phyloP scores from a whole-genome alignment of 2,329 filamentous ascomycete species.

The Sporothrix mexicana region DNA sequence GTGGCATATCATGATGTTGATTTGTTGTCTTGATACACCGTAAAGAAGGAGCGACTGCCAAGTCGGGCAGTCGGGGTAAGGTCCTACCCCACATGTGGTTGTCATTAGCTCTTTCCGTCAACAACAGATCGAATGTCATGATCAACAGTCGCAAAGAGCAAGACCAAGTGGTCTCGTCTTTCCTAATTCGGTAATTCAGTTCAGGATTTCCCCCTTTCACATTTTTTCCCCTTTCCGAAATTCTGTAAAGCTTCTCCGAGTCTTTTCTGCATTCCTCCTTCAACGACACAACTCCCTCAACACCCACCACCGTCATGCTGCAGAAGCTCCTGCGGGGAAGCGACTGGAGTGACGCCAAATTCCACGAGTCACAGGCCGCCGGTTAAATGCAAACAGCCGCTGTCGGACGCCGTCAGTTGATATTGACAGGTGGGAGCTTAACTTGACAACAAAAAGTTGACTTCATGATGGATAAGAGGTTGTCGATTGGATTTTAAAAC shows the following conservation, averaged over 20 bases:
- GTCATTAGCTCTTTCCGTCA: constrained; percentile 9
- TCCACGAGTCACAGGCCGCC: constrained; percentile 33
- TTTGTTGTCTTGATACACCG: not conserved
- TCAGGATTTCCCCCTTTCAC: not conserved
- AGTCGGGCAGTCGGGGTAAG: not conserved
- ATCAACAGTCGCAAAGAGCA: not conserved
- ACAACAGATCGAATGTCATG: not conserved
- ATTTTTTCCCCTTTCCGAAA: not conserved
- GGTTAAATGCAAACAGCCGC: constrained; percentile 33
- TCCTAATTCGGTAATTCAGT: not conserved
- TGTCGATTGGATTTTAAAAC: not conserved
- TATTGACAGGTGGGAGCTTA: not conserved
- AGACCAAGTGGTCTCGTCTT: not conserved
- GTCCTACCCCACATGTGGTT: too few species aligned
- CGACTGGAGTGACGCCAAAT: not conserved
- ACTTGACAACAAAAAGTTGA: not conserved
- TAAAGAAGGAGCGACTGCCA: not conserved
- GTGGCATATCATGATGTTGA: not conserved
- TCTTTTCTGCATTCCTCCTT: not conserved
- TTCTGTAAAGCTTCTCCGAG: not conserved
- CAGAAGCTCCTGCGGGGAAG: constrained; percentile 14
- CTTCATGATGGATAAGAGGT: too few species aligned
- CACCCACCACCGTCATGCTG: not conserved
- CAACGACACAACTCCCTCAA: not conserved
- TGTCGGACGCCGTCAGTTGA: constrained; percentile 17